Evolutionary conservation across 2,329 filamentous ascomycete genomes (phyloP), one percentile per base, ranked within the genome.

Genomic region (Cladophialophora yegresii): DNA sequence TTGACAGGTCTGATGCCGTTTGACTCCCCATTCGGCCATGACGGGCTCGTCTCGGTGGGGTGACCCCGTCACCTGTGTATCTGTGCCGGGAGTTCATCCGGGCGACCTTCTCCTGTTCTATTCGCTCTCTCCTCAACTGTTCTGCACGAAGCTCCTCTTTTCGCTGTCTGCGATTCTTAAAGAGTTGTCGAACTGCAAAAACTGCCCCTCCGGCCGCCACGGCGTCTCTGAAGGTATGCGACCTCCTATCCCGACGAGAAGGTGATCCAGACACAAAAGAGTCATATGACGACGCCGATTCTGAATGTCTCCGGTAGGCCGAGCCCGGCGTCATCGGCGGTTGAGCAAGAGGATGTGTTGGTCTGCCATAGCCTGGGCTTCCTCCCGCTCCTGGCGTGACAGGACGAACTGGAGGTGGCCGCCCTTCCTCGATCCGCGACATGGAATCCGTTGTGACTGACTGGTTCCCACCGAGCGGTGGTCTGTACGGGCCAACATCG

Each of bases 171-270:
- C 86, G 77, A 75, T 87, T 82, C 69, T 83, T 85, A 74, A 89
- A 82, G 74, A 85, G 85, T 77, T 84, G 88, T 50, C 77, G 77
- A 33, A 82, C 59, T 4, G 78, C 77, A 6, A 85, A 84, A 54
- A 92, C 78, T 79, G 88, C 90, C 8, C 89, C 89, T 36, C 89
- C 79, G 1, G 89, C 89, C 28, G 91, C 76, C 1, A 87, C 81
- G 8, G 84, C 87, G 56, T 88, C 85, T 23, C 81, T 83, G n/a
- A 82, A 76, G 0, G 81, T 81, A 67, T 84, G 82, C 12, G 78
- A 76, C 60, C 78, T 61, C 71, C 72, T 73, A 59, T 79, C 77
- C 62, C 81, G 77, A 7, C 70, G 63, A 8, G 70, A 71, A 8
- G 71, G 70, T 7, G 70, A 71, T 20, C 76, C 74, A 1, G 78